phyloP scores from a whole-genome alignment of 2,329 filamentous ascomycete genomes.

The Claviceps humidiphila region DNA sequence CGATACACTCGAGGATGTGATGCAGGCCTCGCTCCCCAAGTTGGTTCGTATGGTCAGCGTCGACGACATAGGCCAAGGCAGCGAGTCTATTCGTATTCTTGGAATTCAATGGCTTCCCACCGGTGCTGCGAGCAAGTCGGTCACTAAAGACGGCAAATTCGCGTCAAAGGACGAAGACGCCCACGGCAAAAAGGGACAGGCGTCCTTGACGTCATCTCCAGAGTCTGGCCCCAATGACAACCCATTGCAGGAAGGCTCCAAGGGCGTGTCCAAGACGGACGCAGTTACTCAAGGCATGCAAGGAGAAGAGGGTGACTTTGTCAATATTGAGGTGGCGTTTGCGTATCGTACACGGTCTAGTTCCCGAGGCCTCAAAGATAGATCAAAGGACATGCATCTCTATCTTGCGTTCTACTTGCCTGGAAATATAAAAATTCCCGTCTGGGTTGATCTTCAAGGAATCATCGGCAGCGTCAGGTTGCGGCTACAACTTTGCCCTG shows the following conservation, averaged over 20 bases:
- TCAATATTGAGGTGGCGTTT: slow-evolving; percentile 64
- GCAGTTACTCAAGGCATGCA: slow-evolving; percentile 47
- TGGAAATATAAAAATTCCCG: slow-evolving; percentile 39
- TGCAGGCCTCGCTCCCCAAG: slow-evolving; percentile 62
- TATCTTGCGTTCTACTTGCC: slow-evolving; percentile 58
- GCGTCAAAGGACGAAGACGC: slow-evolving; percentile 14
- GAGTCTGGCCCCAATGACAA: slow-evolving; percentile 4
- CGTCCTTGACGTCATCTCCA: background rate
- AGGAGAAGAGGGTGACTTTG: slow-evolving; percentile 64
- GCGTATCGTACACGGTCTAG: slow-evolving; percentile 54
- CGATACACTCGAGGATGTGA: slow-evolving; percentile 64
- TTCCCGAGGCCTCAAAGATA: slow-evolving; percentile 49
- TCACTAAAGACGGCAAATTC: slow-evolving; percentile 44
- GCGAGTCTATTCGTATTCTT: slow-evolving; percentile 55
- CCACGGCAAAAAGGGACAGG: slow-evolving; percentile 21
- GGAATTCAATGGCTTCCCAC: slow-evolving; percentile 61
- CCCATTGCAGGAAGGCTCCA: slow-evolving; percentile 6
- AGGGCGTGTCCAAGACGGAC: slow-evolving; percentile 18
- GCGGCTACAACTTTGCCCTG: slow-evolving; percentile 58
- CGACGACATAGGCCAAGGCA: slow-evolving; percentile 64
- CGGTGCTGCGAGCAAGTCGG: slow-evolving; percentile 50
- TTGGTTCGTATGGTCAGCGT: slow-evolving; percentile 62
- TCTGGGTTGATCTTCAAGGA: slow-evolving; percentile 65
- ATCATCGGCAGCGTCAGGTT: slow-evolving; percentile 58
- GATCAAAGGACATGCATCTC: slow-evolving; percentile 53